These are phyloP conservation scores for Candida cerambycidarum DNA, from an alignment of 805 yeast genomes.

Conservation along the genomic window DNA sequence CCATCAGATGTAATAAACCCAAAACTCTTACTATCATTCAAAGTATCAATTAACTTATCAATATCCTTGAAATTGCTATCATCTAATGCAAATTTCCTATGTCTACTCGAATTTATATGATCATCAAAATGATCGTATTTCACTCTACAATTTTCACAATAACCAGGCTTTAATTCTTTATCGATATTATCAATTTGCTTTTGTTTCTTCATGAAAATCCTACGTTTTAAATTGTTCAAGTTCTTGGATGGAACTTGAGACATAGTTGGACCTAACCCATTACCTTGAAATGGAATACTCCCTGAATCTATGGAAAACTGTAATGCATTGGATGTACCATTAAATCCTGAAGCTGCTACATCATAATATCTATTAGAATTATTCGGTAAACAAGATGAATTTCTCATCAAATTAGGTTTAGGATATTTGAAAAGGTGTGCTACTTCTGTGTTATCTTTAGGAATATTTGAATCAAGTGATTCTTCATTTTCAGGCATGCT, in stretches of 20 bases:
- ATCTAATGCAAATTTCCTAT: conserved; percentile 74
- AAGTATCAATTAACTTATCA: conserved; percentile 63
- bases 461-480: conserved; percentile 15
- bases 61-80: conserved; percentile 72
- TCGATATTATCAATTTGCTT: conserved; percentile 23
- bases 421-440: conserved; percentile 28
- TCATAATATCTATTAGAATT: conserved; percentile 40
- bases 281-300: conserved; percentile 38
- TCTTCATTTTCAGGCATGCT: conserved; percentile 13
- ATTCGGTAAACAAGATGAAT: conserved; percentile 39
- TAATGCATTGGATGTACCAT: conserved; percentile 45
- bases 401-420: conserved; percentile 21
- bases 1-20: conserved; percentile 45
- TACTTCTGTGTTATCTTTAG: neutral
- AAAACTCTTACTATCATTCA: conserved; percentile 42
- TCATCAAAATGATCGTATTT: conserved; percentile 77
- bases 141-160: conserved; percentile 91
- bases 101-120: conserved; percentile 69
- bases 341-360: conserved; percentile 45
- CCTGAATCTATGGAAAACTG: conserved; percentile 42
- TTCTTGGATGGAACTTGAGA: conserved; percentile 57
- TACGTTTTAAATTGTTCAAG: conserved; percentile 47
- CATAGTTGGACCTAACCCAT: conserved; percentile 61
- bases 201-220: conserved; percentile 44
- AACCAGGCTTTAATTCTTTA: conserved; percentile 57